A percentile compares a stretch with the other conserved stretches of the same genome.
Conservation (phyloP, 2,329 filamentous ascomycete genomes). For the Corinectria fuckeliana region DNA sequence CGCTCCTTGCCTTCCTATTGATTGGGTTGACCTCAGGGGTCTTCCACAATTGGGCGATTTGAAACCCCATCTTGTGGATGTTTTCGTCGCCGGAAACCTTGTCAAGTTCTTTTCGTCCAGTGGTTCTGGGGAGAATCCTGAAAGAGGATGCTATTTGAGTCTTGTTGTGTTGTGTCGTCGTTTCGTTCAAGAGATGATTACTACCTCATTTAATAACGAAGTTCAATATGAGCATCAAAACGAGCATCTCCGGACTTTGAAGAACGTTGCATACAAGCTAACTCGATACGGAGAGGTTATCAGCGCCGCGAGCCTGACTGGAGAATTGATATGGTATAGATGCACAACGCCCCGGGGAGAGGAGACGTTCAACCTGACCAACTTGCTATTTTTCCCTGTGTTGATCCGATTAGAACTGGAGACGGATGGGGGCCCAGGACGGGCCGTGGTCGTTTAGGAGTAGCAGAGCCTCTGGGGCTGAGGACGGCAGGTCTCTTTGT, state of each 20-base stretch:
- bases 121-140: neutral
- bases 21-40: slow-evolving; percentile 79
- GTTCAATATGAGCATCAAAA: neutral
- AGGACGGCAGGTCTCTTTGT: slow-evolving; percentile 1
- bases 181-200: slow-evolving; percentile 9
- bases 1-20: slow-evolving; percentile 80
- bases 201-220: slow-evolving; percentile 19
- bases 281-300: slow-evolving; percentile 28
- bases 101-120: neutral
- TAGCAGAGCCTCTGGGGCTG: slow-evolving; percentile 21
- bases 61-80: slow-evolving; percentile 37
- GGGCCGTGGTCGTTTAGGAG: slow-evolving; percentile 22
- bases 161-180: slow-evolving; percentile 23
- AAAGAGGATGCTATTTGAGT: neutral
- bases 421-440: slow-evolving; percentile 23
- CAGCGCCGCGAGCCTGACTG: slow-evolving; percentile 23
- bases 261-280: slow-evolving; percentile 20
- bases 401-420: slow-evolving; percentile 35
- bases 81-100: neutral
- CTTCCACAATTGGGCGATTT: slow-evolving; percentile 41
- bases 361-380: slow-evolving; percentile 33
- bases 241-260: slow-evolving; percentile 37
- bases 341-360: slow-evolving; percentile 31
- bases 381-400: slow-evolving; percentile 6
- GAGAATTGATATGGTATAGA: slow-evolving; percentile 13